Evolutionary conservation across 2,329 filamentous ascomycete genomes (phyloP), one percentile per base, ranked within the genome.

Genomic region (Polytolypa hystricis): DNA sequence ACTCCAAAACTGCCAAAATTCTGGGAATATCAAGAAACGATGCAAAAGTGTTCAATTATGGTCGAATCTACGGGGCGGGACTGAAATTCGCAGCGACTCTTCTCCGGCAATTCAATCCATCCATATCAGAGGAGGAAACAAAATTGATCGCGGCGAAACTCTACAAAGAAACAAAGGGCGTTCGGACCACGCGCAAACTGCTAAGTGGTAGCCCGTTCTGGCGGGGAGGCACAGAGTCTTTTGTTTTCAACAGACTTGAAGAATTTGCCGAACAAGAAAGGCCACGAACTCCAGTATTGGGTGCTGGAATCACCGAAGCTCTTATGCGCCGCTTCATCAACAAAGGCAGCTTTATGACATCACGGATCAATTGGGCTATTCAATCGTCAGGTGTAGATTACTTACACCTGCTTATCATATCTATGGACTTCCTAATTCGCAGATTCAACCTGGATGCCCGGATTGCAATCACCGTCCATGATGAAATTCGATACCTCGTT

Each of bases 11-110:
- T 18, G 93, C 91, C 1, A 71, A 73, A 4, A 98, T 98, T 39
- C 62, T 98, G 2, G 89, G 87, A 5, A 98, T 98, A 42, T 93
- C 85, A 2, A 75, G 91, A 42, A 95, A 95, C 51, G 79, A 95
- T 52, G 91, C 91, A 40, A 98, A 98, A 56, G 77, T 98, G 1
- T 98, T 98, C 69, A 98, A 98, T 57, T 98, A 98, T 50, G 93
- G 93, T 5, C 84, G 93, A 27, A 98, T 98, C 33, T 98, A 98
- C 53, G 93, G 91, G n/a, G 93, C 91, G 4, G 93, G 91, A 0
- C 66, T 96, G 34, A 93, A 86, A 49, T 98, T 98, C 54, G 91
- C 91, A 0, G 79, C 82, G 2, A 93, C 84, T 7, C 68, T 98
- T 2, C 72, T 98, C 2, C 77, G 87, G 5, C 91, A 96, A 53